A percentile compares a stretch with the other conserved stretches of the same genome.
Evolutionary conservation across 2,329 filamentous ascomycete genomes (phyloP).

Genomic region (Colletotrichum caudatum): DNA sequence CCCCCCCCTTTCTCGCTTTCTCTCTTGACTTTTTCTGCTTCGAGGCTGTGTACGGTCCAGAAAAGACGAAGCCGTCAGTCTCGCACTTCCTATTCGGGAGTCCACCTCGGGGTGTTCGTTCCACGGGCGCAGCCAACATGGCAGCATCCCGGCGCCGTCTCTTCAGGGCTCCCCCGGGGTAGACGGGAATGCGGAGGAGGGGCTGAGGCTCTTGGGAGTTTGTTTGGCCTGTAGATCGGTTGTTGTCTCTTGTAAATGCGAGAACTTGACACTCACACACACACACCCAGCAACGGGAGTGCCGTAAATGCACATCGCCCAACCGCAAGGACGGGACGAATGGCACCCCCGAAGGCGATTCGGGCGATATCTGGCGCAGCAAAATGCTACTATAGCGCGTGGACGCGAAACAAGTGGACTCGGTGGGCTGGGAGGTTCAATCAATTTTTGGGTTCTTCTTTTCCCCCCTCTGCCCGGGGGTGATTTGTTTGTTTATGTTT

Average conservation of each 20-base stretch:
- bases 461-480: background rate
- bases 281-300: background rate
- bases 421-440: background rate
- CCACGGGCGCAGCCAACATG: conserved; percentile 9
- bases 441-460: background rate
- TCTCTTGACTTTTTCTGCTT: conserved; percentile 21
- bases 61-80: conserved; percentile 7
- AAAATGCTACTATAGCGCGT: background rate
- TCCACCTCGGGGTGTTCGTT: conserved; percentile 2
- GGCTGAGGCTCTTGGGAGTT: background rate
- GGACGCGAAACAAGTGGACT: background rate
- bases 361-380: background rate
- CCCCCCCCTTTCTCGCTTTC: background rate
- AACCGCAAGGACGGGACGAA: background rate
- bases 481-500: conserved; percentile 1
- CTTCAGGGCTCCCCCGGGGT: conserved; percentile 23
- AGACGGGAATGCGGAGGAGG: background rate
- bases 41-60: conserved; percentile 31
- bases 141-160: background rate
- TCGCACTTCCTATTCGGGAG: conserved; percentile 5
- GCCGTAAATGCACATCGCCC: background rate
- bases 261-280: background rate
- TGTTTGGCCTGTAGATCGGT: conserved; percentile 18
- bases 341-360: background rate
- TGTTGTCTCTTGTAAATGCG: conserved; percentile 29